Base-by-base conservation (phyloP, 805 yeast genomes). In the Danielia reshetovae region DNA sequence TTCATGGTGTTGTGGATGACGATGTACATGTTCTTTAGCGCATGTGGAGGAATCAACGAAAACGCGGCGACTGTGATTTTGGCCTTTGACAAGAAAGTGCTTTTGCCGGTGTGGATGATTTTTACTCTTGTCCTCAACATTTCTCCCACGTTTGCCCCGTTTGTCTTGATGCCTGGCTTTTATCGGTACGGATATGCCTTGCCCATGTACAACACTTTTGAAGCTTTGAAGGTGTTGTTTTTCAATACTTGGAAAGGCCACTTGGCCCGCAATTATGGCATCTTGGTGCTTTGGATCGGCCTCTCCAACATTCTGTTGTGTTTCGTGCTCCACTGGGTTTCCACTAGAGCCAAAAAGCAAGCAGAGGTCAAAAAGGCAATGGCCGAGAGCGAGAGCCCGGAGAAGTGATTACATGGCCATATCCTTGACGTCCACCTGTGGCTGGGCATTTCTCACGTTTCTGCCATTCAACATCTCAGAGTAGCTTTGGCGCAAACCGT, bases 121-220 rank as follows among this genome's bases (percentile, higher is more conserved):
- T 45, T 55, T 38, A 43, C 40, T 34, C 43, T 62, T 31, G 59
- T 62, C 10, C 25, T 51, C 27, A 61, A 60, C 30, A 49, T 62
- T 4, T 39, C 62, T 5, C 52, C 62, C 5, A 51, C 64, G 5
- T 59, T 59, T 40, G 57, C 63, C 2, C 66, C 70, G 2, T 42
- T 62, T 24, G 60, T 45, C 4, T 46, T 64, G 23, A 37, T 45
- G 17, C 65, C 70, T 0, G 46, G 48, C 7, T 53, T 63, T 27
- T 60, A 48, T 38, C 48, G 58, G 27, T 61, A 52, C 36, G 69
- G 68, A 1, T 62, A 63, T 40, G 65, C 62, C 9, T 37, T 60
- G 43, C 68, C 67, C 3, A 59, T 62, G 62, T 52, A 42, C 40
- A 58, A 60, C 30, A 47, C 54, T 0, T 60, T 52, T 30, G 61